A percentile compares a stretch with the other conserved stretches of the same genome.
Evolutionary conservation across 2,329 filamentous ascomycete species (phyloP).

Genomic region (Colletotrichum sp.): DNA sequence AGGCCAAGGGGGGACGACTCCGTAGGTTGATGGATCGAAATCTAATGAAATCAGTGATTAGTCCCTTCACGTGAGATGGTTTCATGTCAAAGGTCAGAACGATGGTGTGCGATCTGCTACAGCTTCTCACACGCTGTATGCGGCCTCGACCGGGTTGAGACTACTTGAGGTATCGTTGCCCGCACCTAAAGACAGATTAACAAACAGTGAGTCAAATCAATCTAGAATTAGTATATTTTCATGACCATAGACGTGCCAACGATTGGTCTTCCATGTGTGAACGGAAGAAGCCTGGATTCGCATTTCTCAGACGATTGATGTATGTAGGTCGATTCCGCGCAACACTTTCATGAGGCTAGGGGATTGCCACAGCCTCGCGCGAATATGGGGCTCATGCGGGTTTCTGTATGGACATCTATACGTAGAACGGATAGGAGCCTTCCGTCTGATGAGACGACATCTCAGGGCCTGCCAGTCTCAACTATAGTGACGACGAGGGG

Average conservation of each 20-base stretch:
- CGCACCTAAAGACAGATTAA: neutral
- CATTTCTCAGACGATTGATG: neutral
- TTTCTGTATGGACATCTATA: neutral
- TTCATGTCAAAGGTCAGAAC: neutral
- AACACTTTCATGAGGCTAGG: neutral
- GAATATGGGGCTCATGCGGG: rapidly evolving
- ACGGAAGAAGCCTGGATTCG: neutral
- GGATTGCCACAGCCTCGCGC: neutral
- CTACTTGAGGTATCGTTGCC: neutral
- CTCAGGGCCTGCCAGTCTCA: neutral
- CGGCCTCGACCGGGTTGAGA: neutral
- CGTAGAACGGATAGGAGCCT: neutral
- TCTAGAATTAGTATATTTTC: too few relatives aligned
- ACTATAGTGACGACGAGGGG: neutral
- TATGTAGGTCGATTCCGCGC: neutral
- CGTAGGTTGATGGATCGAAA: rapidly evolving
- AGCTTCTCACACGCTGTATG: neutral
- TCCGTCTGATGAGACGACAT: neutral
- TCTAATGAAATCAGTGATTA: neutral
- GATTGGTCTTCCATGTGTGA: neutral
- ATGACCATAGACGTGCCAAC: neutral
- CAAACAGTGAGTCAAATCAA: too few relatives aligned
- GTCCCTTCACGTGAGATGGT: neutral
- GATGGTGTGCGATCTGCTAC: neutral
- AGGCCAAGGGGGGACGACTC: rapidly evolving